phyloP scores from a whole-genome alignment of 192 early-diverging fungal genomes.

The Funneliformis geosporum region DNA sequence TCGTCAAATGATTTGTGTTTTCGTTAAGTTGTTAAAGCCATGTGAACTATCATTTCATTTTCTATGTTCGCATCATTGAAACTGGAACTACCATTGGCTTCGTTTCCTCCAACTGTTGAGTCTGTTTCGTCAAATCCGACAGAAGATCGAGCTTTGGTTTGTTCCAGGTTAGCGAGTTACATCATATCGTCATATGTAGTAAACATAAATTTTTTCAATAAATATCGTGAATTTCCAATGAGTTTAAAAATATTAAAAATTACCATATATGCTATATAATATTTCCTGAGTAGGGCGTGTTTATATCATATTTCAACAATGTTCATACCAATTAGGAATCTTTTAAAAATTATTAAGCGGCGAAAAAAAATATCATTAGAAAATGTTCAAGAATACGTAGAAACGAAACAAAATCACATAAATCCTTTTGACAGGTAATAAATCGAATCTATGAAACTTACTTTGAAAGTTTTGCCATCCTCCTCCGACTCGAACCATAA shows the following conservation, averaged over 20 bases:
- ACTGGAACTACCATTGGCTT: constrained; percentile 22
- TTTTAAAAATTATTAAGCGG: constrained; percentile 20
- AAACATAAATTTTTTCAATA: too few relatives aligned
- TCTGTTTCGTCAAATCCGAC: constrained; percentile 31
- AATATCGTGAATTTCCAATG: constrained; percentile 16
- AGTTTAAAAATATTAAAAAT: neutral
- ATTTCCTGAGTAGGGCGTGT: neutral
- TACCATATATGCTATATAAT: neutral
- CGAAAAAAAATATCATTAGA: constrained; percentile 16
- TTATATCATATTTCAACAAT: constrained; percentile 4
- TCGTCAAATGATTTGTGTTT: too few relatives aligned
- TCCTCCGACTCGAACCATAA: constrained; percentile 71
- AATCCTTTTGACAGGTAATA: neutral
- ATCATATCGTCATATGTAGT: constrained; percentile 28
- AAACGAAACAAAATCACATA: neutral
- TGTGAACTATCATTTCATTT: too few relatives aligned
- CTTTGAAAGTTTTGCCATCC: constrained; percentile 62
- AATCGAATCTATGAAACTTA: constrained; percentile 31
- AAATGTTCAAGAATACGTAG: neutral
- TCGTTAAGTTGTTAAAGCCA: too few relatives aligned
- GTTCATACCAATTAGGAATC: constrained; percentile 36
- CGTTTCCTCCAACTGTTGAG: neutral
- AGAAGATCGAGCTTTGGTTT: constrained; percentile 35
- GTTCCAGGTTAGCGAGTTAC: constrained; percentile 37
- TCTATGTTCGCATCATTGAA: constrained; percentile 26